Evolutionary conservation across 441 rosid genomes (phyloP).

Genomic region (Bocquillonia castaneifolia): DNA sequence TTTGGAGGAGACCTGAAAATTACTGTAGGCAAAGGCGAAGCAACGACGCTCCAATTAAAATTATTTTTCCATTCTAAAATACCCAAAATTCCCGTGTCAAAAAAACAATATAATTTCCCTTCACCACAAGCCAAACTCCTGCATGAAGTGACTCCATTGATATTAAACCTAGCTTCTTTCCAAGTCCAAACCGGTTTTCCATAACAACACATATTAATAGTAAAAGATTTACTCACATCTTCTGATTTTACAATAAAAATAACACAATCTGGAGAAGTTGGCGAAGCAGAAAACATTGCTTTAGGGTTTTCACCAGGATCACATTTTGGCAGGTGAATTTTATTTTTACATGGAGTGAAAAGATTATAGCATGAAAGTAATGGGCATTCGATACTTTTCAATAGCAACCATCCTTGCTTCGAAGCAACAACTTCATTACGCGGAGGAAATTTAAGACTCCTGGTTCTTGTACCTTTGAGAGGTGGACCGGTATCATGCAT

Average conservation of each 20-base stretch:
- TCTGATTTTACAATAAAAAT: neutral
- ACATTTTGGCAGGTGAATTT: neutral
- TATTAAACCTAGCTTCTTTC: neutral
- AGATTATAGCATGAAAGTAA: neutral
- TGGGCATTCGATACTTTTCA: neutral
- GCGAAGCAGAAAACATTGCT: neutral
- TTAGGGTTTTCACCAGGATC: neutral
- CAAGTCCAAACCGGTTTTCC: neutral
- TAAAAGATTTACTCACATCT: neutral
- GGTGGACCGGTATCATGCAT: neutral
- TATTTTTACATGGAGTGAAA: neutral
- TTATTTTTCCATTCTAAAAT: neutral
- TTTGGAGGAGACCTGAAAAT: neutral
- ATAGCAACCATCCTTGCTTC: neutral
- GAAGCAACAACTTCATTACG: neutral
- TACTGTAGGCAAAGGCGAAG: neutral
- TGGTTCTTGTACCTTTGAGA: neutral
- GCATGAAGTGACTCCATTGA: neutral
- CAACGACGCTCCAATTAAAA: neutral
- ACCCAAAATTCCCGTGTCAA: constrained; percentile 8
- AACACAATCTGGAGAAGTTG: neutral
- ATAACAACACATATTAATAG: neutral
- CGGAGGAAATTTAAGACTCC: neutral
- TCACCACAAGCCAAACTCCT: neutral
- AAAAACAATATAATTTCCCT: neutral